Conservation (phyloP, 2,329 filamentous ascomycete genomes). For the Talaromyces piceae region DNA sequence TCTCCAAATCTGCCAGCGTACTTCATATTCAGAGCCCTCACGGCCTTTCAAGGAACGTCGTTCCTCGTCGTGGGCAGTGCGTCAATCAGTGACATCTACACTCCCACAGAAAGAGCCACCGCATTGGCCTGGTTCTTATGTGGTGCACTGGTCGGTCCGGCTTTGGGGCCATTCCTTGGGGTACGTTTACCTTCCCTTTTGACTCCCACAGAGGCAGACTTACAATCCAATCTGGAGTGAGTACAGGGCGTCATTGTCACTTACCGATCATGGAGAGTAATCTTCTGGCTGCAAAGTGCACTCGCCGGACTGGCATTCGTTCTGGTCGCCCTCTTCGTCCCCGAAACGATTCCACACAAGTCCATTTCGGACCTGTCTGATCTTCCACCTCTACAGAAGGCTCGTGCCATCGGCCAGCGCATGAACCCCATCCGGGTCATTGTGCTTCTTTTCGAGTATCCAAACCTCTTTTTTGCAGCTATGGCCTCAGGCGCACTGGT, state of each 20-base stretch:
- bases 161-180: constrained; percentile 46
- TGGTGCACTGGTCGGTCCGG: constrained; percentile 64
- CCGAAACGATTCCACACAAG: constrained; percentile 64
- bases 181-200: constrained; percentile 17
- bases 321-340: constrained; percentile 59
- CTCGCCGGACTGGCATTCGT: constrained; percentile 54
- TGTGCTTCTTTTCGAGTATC: constrained; percentile 57
- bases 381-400: constrained; percentile 44
- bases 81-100: constrained; percentile 61
- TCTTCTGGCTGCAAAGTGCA: constrained; percentile 70
- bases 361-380: constrained; percentile 56
- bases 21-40: constrained; percentile 66
- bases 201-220: not conserved
- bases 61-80: constrained; percentile 66
- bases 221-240: not conserved
- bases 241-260: constrained; percentile 69
- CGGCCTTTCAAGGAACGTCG: constrained; percentile 66
- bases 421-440: constrained; percentile 59
- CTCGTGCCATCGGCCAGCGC: constrained; percentile 52
- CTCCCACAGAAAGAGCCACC: constrained; percentile 61
- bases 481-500: constrained; percentile 57
- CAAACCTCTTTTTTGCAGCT: constrained; percentile 58
- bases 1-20: constrained; percentile 64
- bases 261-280: constrained; percentile 62
- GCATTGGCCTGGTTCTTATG: constrained; percentile 67